Evolutionary conservation across 2,329 filamentous ascomycete species (phyloP).

Genomic region (Triangularia setosa): DNA sequence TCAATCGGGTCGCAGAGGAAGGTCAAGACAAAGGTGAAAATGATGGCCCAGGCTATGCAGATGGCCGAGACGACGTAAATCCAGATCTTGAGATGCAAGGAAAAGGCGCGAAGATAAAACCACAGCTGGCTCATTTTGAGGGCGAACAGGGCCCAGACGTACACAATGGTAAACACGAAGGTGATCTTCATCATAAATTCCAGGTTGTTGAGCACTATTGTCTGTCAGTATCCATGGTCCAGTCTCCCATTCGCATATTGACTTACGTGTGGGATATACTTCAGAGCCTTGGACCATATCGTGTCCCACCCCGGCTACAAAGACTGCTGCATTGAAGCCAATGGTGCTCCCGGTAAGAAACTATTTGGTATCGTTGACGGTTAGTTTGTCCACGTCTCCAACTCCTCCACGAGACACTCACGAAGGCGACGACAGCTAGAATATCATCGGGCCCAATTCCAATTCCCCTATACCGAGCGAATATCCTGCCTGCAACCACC

Average conservation of each 20-base stretch:
- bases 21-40: constrained; percentile 1
- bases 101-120: constrained; percentile 3
- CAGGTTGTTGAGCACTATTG: background rate
- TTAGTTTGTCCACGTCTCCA: background rate
- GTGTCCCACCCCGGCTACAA: background rate
- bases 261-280: background rate
- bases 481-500: background rate
- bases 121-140: constrained; percentile 3
- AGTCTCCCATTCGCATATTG: background rate
- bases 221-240: background rate
- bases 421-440: constrained; percentile 1
- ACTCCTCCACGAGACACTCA: background rate
- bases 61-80: background rate
- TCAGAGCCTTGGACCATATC: background rate
- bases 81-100: background rate
- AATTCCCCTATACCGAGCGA: background rate
- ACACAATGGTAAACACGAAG: constrained; percentile 3
- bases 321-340: constrained; percentile 3
- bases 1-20: constrained; percentile 3
- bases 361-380: background rate
- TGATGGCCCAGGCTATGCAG: background rate
- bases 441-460: background rate
- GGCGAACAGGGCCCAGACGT: background rate
- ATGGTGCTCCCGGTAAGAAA: background rate
- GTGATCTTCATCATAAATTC: constrained; percentile 2